These are phyloP conservation scores for Crithidia expoeki DNA, from an alignment of 208 protist genomes.

Conservation along the genomic window DNA sequence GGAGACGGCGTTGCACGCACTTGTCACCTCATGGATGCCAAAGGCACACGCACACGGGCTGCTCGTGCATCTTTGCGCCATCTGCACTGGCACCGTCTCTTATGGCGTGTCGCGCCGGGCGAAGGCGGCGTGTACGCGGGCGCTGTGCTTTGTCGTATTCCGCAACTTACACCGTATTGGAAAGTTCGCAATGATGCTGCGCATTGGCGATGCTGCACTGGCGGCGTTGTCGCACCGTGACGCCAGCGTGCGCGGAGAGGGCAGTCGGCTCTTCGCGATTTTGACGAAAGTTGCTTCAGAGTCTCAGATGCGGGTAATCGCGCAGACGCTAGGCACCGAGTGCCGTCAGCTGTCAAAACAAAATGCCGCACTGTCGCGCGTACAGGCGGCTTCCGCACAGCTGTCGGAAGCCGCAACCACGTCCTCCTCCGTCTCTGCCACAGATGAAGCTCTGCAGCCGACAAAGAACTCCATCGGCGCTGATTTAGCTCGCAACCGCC, in stretches of 20 bases:
- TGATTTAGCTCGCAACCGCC: constrained; percentile 22
- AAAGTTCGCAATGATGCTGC: constrained; percentile 64
- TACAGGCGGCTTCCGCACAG: not conserved
- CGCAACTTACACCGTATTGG: constrained; percentile 84
- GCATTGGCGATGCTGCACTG: constrained; percentile 51
- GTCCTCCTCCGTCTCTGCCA: not conserved
- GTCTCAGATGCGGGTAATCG: constrained; percentile 57
- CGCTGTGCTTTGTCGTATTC: constrained; percentile 56
- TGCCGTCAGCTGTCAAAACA: constrained; percentile 29
- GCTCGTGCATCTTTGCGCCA: constrained; percentile 55
- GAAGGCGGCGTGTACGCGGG: constrained; percentile 43
- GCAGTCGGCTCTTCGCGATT: constrained; percentile 55
- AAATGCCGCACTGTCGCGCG: not conserved
- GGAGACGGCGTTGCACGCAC: constrained; percentile 31
- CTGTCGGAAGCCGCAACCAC: constrained; percentile 1
- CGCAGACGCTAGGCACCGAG: constrained; percentile 43
- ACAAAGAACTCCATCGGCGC: not conserved
- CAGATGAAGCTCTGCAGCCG: not conserved
- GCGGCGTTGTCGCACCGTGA: constrained; percentile 57
- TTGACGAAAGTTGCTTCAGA: constrained; percentile 74
- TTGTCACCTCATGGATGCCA: constrained; percentile 36
- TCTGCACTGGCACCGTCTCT: constrained; percentile 31
- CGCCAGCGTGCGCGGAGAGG: constrained; percentile 47
- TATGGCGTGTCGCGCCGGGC: constrained; percentile 52
- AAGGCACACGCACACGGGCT: constrained; percentile 53